These are phyloP conservation scores for Erodium moschatum DNA, from an alignment of 441 rosid species.

Conservation along the genomic window DNA sequence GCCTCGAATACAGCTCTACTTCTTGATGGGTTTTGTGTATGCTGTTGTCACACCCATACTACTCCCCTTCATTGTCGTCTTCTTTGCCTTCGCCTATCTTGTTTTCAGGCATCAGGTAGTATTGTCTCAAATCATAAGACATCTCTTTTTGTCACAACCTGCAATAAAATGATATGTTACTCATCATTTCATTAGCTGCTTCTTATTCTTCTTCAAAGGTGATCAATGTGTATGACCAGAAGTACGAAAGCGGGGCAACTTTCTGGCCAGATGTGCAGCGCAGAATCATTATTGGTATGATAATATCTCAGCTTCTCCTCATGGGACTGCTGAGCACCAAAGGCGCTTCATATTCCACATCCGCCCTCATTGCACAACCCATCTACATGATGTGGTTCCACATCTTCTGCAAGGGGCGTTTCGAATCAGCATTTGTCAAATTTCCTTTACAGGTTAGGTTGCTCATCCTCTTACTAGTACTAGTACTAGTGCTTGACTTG, in stretches of 20 bases:
- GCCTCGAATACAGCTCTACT: slow-evolving; percentile 84
- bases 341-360: slow-evolving; percentile 53
- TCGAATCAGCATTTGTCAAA: slow-evolving; percentile 62
- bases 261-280: slow-evolving; percentile 95
- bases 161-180: too few relatives aligned
- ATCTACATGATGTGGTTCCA: slow-evolving; percentile 68
- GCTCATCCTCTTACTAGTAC: too few relatives aligned
- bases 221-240: slow-evolving; percentile 81
- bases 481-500: too few relatives aligned
- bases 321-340: slow-evolving; percentile 73
- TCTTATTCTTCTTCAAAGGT: too few relatives aligned
- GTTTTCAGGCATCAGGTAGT: slow-evolving; percentile 92
- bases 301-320: slow-evolving; percentile 67
- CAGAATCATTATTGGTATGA: slow-evolving; percentile 51
- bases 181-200: too few relatives aligned
- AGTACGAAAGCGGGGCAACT: slow-evolving; percentile 81
- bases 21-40: slow-evolving; percentile 83
- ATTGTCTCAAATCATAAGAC: slow-evolving; percentile 18
- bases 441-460: slow-evolving; percentile 61
- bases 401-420: slow-evolving; percentile 63
- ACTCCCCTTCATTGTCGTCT: slow-evolving; percentile 76
- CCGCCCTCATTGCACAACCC: slow-evolving; percentile 63
- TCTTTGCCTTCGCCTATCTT: slow-evolving; percentile 64
- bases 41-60: slow-evolving; percentile 72
- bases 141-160: too few relatives aligned